Evolutionary conservation across 2,329 filamentous ascomycete species (phyloP).

Genomic region (Pseudopyrenochaeta lycopersici): DNA sequence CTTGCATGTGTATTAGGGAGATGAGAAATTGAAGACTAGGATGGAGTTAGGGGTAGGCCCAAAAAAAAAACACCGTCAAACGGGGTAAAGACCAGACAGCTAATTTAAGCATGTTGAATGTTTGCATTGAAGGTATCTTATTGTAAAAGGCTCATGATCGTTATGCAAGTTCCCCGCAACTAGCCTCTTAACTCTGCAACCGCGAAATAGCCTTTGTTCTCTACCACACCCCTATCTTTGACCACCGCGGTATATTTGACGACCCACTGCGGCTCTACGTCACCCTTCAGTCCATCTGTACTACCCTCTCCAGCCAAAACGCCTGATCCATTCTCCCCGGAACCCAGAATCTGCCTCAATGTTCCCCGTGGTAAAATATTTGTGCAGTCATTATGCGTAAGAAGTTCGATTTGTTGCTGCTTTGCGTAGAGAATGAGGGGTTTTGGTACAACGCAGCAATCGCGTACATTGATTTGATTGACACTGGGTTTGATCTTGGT

Average conservation of each 20-base stretch:
- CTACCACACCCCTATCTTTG: constrained; percentile 90
- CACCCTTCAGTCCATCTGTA: constrained; percentile 71
- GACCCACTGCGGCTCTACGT: constrained; percentile 91
- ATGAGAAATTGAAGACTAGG: no score
- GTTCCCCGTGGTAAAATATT: constrained; percentile 90
- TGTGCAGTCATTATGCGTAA: constrained; percentile 94
- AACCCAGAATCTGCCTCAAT: constrained; percentile 81
- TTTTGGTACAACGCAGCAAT: constrained; percentile 95
- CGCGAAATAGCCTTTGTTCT: constrained; percentile 98
- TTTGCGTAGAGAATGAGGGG: constrained; percentile 86
- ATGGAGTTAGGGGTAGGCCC: no score
- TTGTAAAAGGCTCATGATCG: no score
- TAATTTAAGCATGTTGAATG: no score
- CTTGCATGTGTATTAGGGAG: no score
- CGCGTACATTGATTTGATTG: constrained; percentile 94
- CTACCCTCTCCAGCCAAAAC: constrained; percentile 71
- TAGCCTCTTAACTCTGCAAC: constrained; percentile 70
- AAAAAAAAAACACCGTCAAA: no score
- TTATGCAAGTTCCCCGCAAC: no score
- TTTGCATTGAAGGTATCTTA: no score
- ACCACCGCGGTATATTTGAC: constrained; percentile 97
- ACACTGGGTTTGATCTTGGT: constrained; percentile 80
- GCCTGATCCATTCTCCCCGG: constrained; percentile 75
- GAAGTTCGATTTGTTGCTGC: constrained; percentile 80
- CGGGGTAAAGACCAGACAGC: no score